Evolutionary conservation across 2,329 filamentous ascomycete genomes (phyloP).

Genomic region (Verticillium klebahnii): DNA sequence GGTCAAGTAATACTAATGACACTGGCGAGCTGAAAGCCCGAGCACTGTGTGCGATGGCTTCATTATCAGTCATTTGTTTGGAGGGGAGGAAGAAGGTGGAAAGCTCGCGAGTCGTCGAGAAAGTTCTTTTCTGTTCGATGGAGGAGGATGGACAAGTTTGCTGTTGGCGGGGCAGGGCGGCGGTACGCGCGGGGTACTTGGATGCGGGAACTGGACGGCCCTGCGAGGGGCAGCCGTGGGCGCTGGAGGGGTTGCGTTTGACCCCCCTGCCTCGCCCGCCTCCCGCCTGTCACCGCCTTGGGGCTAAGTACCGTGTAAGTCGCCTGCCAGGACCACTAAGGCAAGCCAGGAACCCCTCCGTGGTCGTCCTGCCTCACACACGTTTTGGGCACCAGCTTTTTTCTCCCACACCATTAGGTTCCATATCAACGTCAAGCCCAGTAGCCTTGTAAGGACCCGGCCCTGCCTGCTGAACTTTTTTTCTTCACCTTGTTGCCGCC

Average conservation of each 20-base stretch:
- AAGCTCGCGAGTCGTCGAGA: constrained; percentile 12
- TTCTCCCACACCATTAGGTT: background rate
- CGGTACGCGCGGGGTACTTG: background rate
- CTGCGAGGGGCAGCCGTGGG: background rate
- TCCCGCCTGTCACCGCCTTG: background rate
- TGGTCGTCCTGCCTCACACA: background rate
- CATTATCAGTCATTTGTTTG: constrained; percentile 4
- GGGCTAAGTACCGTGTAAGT: background rate
- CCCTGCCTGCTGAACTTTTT: background rate
- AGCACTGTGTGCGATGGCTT: background rate
- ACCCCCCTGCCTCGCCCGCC: background rate
- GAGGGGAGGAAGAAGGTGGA: constrained; percentile 1
- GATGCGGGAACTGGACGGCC: background rate
- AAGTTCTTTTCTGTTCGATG: constrained; percentile 15
- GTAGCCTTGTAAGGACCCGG: background rate
- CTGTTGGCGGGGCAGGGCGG: constrained; percentile 2
- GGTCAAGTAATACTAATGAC: constrained; percentile 1
- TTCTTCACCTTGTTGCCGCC: background rate
- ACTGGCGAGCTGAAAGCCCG: background rate
- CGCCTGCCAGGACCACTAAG: background rate
- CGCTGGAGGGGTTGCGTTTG: background rate
- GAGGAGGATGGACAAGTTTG: background rate
- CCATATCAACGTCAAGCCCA: background rate
- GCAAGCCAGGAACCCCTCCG: background rate
- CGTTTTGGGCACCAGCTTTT: background rate